Conservation (phyloP, 2,329 filamentous ascomycete species). For the Ophiosphaerella herpotricha region DNA sequence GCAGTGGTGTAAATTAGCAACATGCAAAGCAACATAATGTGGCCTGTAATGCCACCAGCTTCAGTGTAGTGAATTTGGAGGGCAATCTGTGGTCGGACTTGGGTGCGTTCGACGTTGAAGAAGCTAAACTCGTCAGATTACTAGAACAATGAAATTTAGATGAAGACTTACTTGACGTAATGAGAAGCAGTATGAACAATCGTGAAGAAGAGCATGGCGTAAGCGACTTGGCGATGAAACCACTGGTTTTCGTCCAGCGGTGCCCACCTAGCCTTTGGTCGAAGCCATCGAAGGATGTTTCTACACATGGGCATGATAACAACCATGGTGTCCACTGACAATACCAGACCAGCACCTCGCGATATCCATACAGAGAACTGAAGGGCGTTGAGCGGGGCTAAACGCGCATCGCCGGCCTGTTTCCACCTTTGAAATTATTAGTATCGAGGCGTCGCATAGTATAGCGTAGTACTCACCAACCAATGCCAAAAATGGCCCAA, state of each 20-base stretch:
- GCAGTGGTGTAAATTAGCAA: conserved; percentile 96
- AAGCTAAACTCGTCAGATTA: conserved; percentile 63
- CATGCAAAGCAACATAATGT: conserved; percentile 99
- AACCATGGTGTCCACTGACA: conserved; percentile 82
- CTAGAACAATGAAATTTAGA: background rate
- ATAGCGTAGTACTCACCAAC: conserved; percentile 69
- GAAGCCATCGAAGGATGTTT: conserved; percentile 80
- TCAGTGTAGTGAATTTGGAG: conserved; percentile 90
- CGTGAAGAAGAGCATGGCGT: conserved; percentile 82
- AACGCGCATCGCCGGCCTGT: conserved; percentile 68
- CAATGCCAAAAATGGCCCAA: conserved; percentile 76
- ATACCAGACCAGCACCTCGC: conserved; percentile 83
- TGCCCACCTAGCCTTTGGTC: conserved; percentile 84
- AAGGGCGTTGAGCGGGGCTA: conserved; percentile 80
- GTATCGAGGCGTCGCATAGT: background rate
- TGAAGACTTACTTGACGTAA: conserved; percentile 81
- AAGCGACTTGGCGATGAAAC: conserved; percentile 96
- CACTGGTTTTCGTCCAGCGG: conserved; percentile 96
- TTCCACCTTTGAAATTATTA: conserved; percentile 67
- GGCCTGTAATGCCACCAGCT: conserved; percentile 89
- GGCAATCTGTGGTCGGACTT: conserved; percentile 79
- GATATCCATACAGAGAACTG: conserved; percentile 94
- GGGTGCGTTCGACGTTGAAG: conserved; percentile 87
- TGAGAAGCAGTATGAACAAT: conserved; percentile 77
- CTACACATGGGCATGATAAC: conserved; percentile 95